Evolutionary conservation across 2,329 filamentous ascomycete genomes (phyloP).

Genomic region (Pseudogymnoascus verrucosus): DNA sequence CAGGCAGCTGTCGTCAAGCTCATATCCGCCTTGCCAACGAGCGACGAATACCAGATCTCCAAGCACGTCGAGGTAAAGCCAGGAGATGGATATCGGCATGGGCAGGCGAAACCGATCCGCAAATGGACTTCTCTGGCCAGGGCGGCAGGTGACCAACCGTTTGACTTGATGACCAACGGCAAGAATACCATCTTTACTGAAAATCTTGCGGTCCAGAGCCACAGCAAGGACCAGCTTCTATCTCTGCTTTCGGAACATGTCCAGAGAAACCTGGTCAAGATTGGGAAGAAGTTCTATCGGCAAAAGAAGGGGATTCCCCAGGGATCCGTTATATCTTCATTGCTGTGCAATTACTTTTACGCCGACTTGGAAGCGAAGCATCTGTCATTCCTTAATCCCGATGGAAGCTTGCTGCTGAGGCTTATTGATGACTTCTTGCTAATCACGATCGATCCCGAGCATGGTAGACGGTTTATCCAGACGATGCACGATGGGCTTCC

Average conservation of each 20-base stretch:
- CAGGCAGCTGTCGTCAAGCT: conserved; percentile 65
- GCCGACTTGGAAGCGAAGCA: conserved; percentile 69
- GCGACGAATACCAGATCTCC: conserved; percentile 59
- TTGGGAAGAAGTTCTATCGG: conserved; percentile 80
- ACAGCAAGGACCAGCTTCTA: conserved; percentile 53
- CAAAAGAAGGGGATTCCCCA: conserved; percentile 89
- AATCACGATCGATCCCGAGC: conserved; percentile 60
- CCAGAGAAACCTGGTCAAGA: conserved; percentile 74
- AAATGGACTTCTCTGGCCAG: conserved; percentile 25
- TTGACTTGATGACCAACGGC: conserved; percentile 27
- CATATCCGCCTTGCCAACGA: conserved; percentile 47
- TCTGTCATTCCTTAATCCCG: conserved; percentile 55
- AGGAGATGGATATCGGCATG: conserved; percentile 19
- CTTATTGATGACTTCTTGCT: conserved; percentile 91
- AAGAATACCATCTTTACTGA: conserved; percentile 72
- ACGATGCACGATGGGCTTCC: conserved; percentile 73
- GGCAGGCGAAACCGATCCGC: conserved; percentile 21
- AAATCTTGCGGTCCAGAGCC: conserved; percentile 48
- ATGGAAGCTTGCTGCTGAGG: conserved; percentile 62
- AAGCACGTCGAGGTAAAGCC: conserved; percentile 68
- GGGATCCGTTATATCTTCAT: conserved; percentile 77
- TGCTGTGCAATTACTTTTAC: conserved; percentile 94
- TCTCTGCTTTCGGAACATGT: conserved; percentile 72
- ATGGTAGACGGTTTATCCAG: conserved; percentile 66
- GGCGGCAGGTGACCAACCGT: conserved; percentile 21